Evolutionary conservation across 1,284 basidiomycete genomes (phyloP).

Genomic region (Thecaphora frezii): DNA sequence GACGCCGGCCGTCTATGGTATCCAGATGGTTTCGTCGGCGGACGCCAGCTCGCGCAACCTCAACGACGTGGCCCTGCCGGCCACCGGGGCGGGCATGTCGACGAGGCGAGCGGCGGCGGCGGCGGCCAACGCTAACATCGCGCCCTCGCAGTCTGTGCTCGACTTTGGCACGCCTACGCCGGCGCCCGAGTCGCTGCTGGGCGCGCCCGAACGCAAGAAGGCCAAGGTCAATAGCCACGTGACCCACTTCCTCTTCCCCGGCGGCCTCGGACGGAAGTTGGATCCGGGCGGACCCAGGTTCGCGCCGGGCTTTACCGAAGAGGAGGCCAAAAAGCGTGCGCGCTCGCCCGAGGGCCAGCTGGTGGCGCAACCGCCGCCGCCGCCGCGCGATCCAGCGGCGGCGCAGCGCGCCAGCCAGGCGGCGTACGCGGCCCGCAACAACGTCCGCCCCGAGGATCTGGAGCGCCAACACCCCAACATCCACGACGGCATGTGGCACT

Average conservation of each 20-base stretch:
- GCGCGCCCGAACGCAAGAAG: slow-evolving; percentile 36
- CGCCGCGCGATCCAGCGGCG: neutral
- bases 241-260: slow-evolving; percentile 50
- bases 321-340: slow-evolving; percentile 34
- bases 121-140: slow-evolving; percentile 47
- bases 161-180: slow-evolving; percentile 46
- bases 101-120: slow-evolving; percentile 49
- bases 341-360: slow-evolving; percentile 36
- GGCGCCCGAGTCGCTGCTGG: slow-evolving; percentile 24
- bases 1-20: slow-evolving; percentile 52
- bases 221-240: slow-evolving; percentile 45
- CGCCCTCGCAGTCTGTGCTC: slow-evolving; percentile 22
- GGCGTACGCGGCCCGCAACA: slow-evolving; percentile 31
- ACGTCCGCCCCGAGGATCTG: slow-evolving; percentile 52
- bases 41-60: too few relatives aligned
- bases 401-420: slow-evolving; percentile 3
- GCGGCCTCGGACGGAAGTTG: slow-evolving; percentile 45
- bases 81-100: slow-evolving; percentile 32
- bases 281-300: slow-evolving; percentile 42
- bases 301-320: slow-evolving; percentile 32
- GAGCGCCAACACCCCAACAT: slow-evolving; percentile 54
- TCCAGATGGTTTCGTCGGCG: slow-evolving; percentile 44
- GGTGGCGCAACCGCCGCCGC: slow-evolving; percentile 14
- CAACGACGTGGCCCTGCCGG: slow-evolving; percentile 11
- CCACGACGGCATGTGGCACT: slow-evolving; percentile 56